A percentile compares a stretch with the other conserved stretches of the same genome.
Conservation (phyloP, 179 eudicot species). For the Spinacia oleracea region DNA sequence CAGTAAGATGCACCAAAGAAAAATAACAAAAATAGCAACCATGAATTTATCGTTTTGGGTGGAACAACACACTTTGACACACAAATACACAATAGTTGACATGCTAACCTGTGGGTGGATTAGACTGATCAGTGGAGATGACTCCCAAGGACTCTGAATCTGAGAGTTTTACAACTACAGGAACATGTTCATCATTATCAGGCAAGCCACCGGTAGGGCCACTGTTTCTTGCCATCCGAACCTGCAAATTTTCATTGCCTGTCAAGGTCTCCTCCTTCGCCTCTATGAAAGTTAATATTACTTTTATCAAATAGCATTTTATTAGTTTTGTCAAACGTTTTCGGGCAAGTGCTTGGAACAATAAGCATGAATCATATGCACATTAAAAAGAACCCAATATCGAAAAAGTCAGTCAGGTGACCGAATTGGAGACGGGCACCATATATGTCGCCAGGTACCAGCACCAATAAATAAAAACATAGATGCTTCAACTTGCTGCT, state of each 20-base stretch:
- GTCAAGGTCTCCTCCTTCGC: neutral
- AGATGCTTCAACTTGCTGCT: too few relatives aligned
- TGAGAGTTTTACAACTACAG: conserved; percentile 77
- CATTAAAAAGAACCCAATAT: neutral
- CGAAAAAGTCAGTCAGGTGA: neutral
- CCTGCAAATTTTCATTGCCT: conserved; percentile 36
- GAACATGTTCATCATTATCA: conserved; percentile 59
- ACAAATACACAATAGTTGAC: neutral
- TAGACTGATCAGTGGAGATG: conserved; percentile 38
- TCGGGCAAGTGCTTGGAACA: neutral
- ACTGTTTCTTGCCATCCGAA: conserved; percentile 48
- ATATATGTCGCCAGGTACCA: too few relatives aligned
- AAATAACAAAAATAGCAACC: neutral
- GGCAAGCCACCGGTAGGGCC: conserved; percentile 39
- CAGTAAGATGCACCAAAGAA: neutral
- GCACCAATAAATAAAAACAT: too few relatives aligned
- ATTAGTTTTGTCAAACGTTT: neutral
- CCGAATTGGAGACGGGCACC: neutral
- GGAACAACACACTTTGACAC: neutral
- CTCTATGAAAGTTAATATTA: neutral
- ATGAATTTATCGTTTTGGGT: conserved; percentile 4
- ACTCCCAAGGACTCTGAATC: conserved; percentile 59
- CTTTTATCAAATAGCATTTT: neutral
- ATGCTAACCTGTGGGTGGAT: conserved; percentile 48
- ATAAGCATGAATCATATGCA: neutral